Percentiles rank a stretch among this genome's conserved stretches.
Conservation (phyloP, 1,284 basidiomycete genomes). For the Cutaneotrichosporon sp. region DNA sequence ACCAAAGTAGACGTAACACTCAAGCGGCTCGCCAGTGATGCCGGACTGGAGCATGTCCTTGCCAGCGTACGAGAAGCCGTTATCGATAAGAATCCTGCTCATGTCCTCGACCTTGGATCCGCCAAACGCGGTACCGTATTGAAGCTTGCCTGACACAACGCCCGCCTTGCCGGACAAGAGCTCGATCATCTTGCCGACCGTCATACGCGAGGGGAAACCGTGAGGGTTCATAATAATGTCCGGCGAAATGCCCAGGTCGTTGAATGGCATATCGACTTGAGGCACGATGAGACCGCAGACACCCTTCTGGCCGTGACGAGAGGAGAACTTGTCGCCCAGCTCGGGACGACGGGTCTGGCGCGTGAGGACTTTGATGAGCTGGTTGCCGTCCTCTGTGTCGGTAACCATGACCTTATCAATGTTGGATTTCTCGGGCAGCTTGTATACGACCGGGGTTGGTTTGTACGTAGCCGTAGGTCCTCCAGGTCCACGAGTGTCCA, state of each 20-base stretch:
- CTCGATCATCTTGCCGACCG: constrained; percentile 99
- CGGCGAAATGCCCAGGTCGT: constrained; percentile 90
- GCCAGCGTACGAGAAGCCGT: constrained; percentile 94
- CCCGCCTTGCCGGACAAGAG: constrained; percentile 83
- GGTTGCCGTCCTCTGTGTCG: constrained; percentile 88
- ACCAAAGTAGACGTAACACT: constrained; percentile 97
- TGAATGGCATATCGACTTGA: constrained; percentile 99
- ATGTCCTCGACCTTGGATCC: constrained; percentile 99
- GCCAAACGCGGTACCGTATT: constrained; percentile 77
- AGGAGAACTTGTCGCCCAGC: constrained; percentile 97
- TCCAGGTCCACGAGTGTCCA: constrained; percentile 60
- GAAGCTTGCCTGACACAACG: constrained; percentile 45
- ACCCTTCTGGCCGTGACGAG: constrained; percentile 96
- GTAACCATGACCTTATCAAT: constrained; percentile 98
- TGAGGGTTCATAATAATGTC: constrained; percentile 99
- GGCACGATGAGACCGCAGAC: constrained; percentile 98
- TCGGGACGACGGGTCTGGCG: constrained; percentile 95
- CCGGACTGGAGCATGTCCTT: constrained; percentile 98
- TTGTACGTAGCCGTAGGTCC: constrained; percentile 54
- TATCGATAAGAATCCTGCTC: constrained; percentile 88
- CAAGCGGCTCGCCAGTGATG: constrained; percentile 92
- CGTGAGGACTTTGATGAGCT: constrained; percentile 97
- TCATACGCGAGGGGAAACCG: constrained; percentile 99
- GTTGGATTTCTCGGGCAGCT: constrained; percentile 84
- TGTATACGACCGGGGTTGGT: constrained; percentile 84